Base-by-base conservation (phyloP, 208 protist species). In the Leptomonas pyrrhocoris region DNA sequence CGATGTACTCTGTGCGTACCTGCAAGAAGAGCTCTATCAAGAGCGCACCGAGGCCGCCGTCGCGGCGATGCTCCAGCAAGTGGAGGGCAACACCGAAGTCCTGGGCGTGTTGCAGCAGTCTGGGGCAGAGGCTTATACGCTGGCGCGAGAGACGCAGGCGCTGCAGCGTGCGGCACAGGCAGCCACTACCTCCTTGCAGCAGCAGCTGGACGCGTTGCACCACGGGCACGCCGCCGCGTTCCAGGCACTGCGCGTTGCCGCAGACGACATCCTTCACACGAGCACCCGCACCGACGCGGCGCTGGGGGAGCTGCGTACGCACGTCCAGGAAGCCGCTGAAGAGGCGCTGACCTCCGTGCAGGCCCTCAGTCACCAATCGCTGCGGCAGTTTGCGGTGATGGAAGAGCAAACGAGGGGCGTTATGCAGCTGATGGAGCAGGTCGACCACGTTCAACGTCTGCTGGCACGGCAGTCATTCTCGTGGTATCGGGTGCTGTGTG, bases 21-120 rank as follows among this genome's bases (percentile, higher is more conserved):
- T 94, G 49, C 82, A 94, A 60, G 89, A 94, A 63, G 89, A 94
- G 63, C 57, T 90, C 9, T 96, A 93, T 72, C 92, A 96, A 59
- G 77, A 96, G 73, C 89, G 89, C 64, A 96, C 92, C 9, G 89
- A 93, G 66, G 68, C 68, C 7, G 84, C 83, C 5, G 81, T 96
- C 19, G 78, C 79, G 30, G 75, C 78, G n/a, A 81, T 96, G 58
- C 74, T 80, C 19, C 54, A 53, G 18, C 62, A 84, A 56, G 59
- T 86, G 42, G 58, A 68, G 30, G 65, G 57, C 25, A 81, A 82
- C 31, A 73, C 81, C 15, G 57, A 70, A 31, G 54, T 77, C 2
- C 73, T 95, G 16, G 30, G 34, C 36, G 62, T 48, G 7, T 59
- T 95, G 42, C 80, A 71, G 36, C 45, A 46, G 40, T 73, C 80